Base-by-base conservation (phyloP, 108 stramenopile species). In the Bacterosira constricta region DNA sequence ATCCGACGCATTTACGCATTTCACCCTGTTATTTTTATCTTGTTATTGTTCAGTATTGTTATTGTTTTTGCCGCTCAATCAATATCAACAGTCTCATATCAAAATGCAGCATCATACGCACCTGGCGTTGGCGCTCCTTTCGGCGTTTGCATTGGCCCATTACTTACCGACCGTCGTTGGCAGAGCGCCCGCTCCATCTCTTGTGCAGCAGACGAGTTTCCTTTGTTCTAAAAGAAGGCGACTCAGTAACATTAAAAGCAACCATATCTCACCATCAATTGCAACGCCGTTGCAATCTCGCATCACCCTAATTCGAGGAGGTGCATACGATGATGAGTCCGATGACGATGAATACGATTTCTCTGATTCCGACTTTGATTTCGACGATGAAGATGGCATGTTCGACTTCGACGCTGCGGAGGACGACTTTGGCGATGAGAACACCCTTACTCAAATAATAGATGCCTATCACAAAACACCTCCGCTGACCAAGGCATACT, bases 401-500 rank as follows among this genome's bases (percentile, higher is more conserved):
- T 84, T 86, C 49, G 63, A 75, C 51, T 81, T 71, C 51, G 87
- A 78, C 10, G 76, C 81, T 13, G 82, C 70, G 49, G 88, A 86
- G 38, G 86, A 86, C 44, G 88, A 92, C 60, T 94, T 96, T 73
- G 80, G 78, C 45, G 90, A 91, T 64, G 90, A 83, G 37, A 82
- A 77, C 21, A 78, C 79, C 12, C 37, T 88, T 5, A 69, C 86
- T 18, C 83, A 82, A 54, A 51, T 89, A 58, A 46, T 83, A 12
- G 80, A 85, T 35, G 80, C 87, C 12, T 94, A 82, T 64, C 45
- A 81, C 31, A 85, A 86, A 61, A 94, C 96, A n/a, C 96, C 96
- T 21, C 96, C 96, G 8, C 39, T 97, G 3, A 97, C 96, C 11
- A 95, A 96, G 75, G 78, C 76, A 44, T 97, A 91, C 57, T 58